phyloP scores from a whole-genome alignment of 2,329 filamentous ascomycete genomes.

The Penicillium sp. region DNA sequence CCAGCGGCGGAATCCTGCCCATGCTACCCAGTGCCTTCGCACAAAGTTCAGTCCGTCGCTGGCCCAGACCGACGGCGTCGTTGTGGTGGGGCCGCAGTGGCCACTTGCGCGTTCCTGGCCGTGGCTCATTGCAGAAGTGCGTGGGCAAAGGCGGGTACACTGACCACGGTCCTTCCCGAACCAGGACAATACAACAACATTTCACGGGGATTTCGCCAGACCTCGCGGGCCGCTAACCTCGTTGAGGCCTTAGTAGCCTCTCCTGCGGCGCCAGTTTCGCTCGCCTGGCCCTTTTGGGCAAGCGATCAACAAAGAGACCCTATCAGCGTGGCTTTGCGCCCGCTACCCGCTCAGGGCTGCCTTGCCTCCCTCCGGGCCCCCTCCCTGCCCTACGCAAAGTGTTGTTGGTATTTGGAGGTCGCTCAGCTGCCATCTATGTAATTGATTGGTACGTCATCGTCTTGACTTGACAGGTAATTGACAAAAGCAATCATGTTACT shows the following conservation, averaged over 20 bases:
- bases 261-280: not conserved
- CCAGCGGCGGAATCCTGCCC: not conserved
- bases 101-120: constrained; percentile 10
- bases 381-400: not conserved
- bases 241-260: constrained; percentile 2
- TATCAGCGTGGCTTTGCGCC: constrained; percentile 5
- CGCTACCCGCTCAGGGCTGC: constrained; percentile 1
- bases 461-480: not conserved
- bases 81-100: constrained; percentile 9
- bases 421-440: not conserved
- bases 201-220: constrained; percentile 11
- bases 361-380: not conserved
- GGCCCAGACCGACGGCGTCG: constrained; percentile 27
- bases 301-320: constrained; percentile 12
- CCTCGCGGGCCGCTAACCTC: constrained; percentile 3
- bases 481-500: not conserved
- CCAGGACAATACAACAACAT: constrained; percentile 5
- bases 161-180: constrained; percentile 10
- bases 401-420: not conserved
- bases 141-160: constrained; percentile 5
- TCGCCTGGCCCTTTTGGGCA: constrained; percentile 10
- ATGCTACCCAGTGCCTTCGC: not conserved
- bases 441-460: not conserved
- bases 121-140: constrained; percentile 5
- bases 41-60: constrained; percentile 24